Conservation (phyloP, 257 asterid genomes). For the Salvia splendens region DNA sequence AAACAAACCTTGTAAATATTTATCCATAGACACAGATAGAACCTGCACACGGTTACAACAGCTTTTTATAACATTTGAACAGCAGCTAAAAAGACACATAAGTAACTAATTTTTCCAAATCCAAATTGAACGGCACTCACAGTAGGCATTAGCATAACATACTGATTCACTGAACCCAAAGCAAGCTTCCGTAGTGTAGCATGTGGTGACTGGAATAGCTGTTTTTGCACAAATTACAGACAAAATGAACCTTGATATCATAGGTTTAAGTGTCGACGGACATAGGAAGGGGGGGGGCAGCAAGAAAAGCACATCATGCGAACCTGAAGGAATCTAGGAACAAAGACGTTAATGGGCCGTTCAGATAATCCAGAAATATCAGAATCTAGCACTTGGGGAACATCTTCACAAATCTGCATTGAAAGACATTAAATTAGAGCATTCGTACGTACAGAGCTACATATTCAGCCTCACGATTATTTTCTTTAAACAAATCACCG, state of each 20-base stretch:
- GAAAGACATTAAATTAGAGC: conserved; percentile 9
- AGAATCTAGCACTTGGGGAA: conserved; percentile 82
- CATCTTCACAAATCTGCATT: conserved; percentile 81
- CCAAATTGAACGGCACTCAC: conserved; percentile 47
- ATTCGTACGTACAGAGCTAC: conserved; percentile 1
- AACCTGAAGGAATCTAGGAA: conserved; percentile 92
- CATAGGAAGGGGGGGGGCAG: background rate
- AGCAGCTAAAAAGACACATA: conserved; percentile 16
- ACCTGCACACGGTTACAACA: conserved; percentile 48
- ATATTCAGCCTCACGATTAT: background rate
- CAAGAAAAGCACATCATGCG: background rate
- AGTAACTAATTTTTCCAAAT: conserved; percentile 19
- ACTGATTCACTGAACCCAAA: conserved; percentile 87
- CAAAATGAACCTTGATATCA: conserved; percentile 18
- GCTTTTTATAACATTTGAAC: conserved; percentile 1
- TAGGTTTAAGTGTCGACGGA: background rate
- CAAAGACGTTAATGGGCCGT: conserved; percentile 78
- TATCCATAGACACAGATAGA: conserved; percentile 71
- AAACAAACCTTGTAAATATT: conserved; percentile 89
- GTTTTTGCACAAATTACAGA: conserved; percentile 35
- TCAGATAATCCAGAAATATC: conserved; percentile 82
- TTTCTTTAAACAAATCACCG: background rate
- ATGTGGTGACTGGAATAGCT: conserved; percentile 93
- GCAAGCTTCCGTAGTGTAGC: conserved; percentile 77
- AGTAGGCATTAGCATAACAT: conserved; percentile 90